Conservation (phyloP, 2,329 filamentous ascomycete genomes). For the Clonostachys solani region DNA sequence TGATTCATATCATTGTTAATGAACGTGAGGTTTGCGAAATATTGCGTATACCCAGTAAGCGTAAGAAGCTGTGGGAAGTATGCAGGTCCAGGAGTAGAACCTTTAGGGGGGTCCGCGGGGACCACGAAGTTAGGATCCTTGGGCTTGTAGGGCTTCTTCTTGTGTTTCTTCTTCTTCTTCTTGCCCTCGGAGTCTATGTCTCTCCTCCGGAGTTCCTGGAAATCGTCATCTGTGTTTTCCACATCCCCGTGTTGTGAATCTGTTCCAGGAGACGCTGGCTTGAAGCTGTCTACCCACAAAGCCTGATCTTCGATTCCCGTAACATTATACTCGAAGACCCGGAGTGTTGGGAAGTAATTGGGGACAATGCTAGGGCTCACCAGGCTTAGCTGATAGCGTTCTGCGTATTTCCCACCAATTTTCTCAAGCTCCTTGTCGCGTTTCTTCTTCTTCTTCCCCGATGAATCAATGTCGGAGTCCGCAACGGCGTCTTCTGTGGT, state of each 20-base stretch:
- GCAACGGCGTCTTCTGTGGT: constrained; percentile 11
- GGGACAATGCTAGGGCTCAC: constrained; percentile 87
- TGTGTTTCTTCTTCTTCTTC: constrained; percentile 33
- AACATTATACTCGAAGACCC: constrained; percentile 94
- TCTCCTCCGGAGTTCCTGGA: constrained; percentile 26
- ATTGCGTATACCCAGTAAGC: constrained; percentile 79
- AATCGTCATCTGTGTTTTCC: constrained; percentile 6
- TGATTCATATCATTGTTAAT: constrained; percentile 68
- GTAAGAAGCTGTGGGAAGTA: constrained; percentile 84
- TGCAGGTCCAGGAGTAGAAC: constrained; percentile 75
- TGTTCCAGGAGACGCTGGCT: constrained; percentile 5
- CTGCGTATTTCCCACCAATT: constrained; percentile 76
- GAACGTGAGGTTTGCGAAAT: constrained; percentile 87
- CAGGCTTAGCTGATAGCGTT: constrained; percentile 78
- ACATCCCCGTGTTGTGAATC: not conserved
- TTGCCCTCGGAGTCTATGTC: constrained; percentile 25
- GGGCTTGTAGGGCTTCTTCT: constrained; percentile 41
- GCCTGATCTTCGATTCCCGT: constrained; percentile 61
- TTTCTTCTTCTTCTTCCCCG: constrained; percentile 28
- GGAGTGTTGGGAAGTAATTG: constrained; percentile 84
- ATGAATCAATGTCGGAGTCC: constrained; percentile 11
- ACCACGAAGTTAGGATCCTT: constrained; percentile 58
- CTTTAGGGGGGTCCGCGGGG: constrained; percentile 69
- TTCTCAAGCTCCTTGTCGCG: constrained; percentile 50
- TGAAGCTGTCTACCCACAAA: constrained; percentile 36